These are phyloP conservation scores for Neurospora crassa DNA, from an alignment of 2,329 filamentous ascomycete species.

Conservation along the genomic window DNA sequence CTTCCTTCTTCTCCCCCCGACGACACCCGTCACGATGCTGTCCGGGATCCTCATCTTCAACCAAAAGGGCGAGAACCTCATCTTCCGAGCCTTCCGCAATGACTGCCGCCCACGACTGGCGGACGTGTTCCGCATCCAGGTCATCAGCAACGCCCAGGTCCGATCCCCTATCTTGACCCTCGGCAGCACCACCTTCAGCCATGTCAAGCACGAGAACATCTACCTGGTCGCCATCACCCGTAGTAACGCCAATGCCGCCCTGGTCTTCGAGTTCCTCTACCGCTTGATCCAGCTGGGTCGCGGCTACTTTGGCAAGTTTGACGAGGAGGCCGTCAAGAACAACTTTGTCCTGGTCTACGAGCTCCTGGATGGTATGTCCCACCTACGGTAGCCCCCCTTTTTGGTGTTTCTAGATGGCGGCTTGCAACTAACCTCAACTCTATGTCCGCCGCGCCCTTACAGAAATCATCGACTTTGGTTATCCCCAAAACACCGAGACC, in stretches of 20 bases:
- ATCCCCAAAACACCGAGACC: conserved; percentile 97
- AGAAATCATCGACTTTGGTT: conserved; percentile 99
- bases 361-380: conserved; percentile 68
- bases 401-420: background rate
- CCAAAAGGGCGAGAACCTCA: conserved; percentile 98
- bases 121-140: conserved; percentile 98
- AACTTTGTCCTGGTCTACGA: conserved; percentile 99
- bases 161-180: conserved; percentile 95
- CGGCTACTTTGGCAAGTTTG: conserved; percentile 97
- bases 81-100: conserved; percentile 97
- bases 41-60: conserved; percentile 98
- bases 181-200: conserved; percentile 96
- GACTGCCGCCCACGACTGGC: conserved; percentile 95
- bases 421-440: conserved; percentile 6
- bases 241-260: conserved; percentile 96
- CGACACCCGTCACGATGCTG: conserved; percentile 56
- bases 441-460: background rate
- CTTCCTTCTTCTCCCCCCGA: background rate
- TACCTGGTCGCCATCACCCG: conserved; percentile 96
- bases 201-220: conserved; percentile 99
- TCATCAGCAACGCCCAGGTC: conserved; percentile 96
- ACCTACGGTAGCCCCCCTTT: background rate
- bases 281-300: conserved; percentile 80
- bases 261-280: conserved; percentile 97
- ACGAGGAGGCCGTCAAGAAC: conserved; percentile 99